A percentile compares a stretch with the other conserved stretches of the same genome.
Conservation (phyloP, 2,329 filamentous ascomycete genomes). For the Colletotrichum cereale region DNA sequence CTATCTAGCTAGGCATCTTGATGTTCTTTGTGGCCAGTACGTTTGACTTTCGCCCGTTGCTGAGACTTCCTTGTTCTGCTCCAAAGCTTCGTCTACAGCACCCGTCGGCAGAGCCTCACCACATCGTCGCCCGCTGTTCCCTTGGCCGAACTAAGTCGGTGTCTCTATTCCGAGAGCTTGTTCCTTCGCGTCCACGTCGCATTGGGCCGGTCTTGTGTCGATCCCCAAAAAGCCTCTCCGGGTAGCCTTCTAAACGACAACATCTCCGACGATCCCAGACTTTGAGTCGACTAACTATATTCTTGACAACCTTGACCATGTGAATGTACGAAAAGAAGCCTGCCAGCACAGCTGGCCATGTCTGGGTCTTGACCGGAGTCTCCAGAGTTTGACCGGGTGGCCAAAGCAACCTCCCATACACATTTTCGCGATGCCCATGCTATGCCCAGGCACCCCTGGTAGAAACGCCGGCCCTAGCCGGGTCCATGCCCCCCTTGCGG, state of each 20-base stretch:
- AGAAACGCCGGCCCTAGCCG: slow-evolving; percentile 30
- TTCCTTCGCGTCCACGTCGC: slow-evolving; percentile 3
- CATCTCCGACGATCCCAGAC: background rate
- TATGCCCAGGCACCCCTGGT: slow-evolving; percentile 18
- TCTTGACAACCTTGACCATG: background rate
- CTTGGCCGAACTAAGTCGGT: background rate
- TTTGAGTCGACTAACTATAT: background rate
- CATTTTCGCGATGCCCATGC: background rate
- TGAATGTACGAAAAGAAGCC: background rate
- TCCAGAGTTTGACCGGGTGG: slow-evolving; percentile 21
- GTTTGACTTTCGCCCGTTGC: background rate
- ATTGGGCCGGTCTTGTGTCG: slow-evolving; percentile 13
- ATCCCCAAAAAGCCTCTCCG: slow-evolving; percentile 12
- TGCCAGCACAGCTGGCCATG: background rate
- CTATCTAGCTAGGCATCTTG: background rate
- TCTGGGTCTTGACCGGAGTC: background rate
- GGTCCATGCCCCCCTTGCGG: slow-evolving; percentile 11
- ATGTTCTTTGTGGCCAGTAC: background rate
- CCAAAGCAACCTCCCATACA: slow-evolving; percentile 25
- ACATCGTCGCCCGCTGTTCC: background rate
- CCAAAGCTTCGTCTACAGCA: background rate
- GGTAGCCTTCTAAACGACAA: background rate
- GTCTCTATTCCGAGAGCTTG: slow-evolving; percentile 18
- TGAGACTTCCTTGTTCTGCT: background rate
- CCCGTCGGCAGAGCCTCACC: background rate